Percentiles rank a stretch among this genome's conserved stretches.
phyloP scores from a whole-genome alignment of 805 yeast genomes.

The Wickerhamomyces subpelliculosus region DNA sequence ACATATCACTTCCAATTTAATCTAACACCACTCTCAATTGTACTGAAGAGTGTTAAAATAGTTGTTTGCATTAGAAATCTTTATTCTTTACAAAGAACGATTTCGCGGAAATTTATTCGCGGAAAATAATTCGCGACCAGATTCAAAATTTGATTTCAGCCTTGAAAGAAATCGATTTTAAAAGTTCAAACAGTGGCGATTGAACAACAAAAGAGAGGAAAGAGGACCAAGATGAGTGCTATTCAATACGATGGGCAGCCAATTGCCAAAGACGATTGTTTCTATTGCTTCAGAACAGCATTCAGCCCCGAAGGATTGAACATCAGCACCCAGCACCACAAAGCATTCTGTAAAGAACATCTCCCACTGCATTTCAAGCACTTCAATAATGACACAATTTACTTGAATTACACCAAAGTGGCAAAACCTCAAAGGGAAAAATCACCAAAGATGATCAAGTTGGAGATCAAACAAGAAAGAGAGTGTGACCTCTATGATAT shows the following conservation, averaged over 20 bases:
- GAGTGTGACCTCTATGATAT: conserved; percentile 60
- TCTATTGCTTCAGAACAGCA: conserved; percentile 74
- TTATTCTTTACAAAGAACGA: too few species aligned
- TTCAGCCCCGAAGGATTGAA: conserved; percentile 53
- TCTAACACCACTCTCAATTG: too few species aligned
- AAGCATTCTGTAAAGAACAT: conserved; percentile 61
- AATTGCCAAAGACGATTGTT: conserved; percentile 85
- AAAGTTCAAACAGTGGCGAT: too few species aligned
- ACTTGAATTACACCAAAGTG: conserved; percentile 50
- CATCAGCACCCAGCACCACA: conserved; percentile 68
- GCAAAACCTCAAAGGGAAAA: conserved; percentile 34
- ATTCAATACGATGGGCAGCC: conserved; percentile 20
- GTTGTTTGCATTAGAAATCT: too few species aligned
- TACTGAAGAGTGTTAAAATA: too few species aligned
- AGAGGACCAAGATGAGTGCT: conserved; percentile 1
- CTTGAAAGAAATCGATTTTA: too few species aligned
- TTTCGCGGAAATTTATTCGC: too few species aligned
- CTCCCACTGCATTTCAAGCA: conserved; percentile 47
- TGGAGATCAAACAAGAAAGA: conserved; percentile 56
- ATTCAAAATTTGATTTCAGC: too few species aligned
- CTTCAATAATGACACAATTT: conserved; percentile 44
- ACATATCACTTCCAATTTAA: not conserved
- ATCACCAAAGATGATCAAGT: conserved; percentile 44
- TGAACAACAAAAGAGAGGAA: not conserved
- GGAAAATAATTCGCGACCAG: too few species aligned